Conservation (phyloP, 2,329 filamentous ascomycete genomes). For the Talaromyces sp. region DNA sequence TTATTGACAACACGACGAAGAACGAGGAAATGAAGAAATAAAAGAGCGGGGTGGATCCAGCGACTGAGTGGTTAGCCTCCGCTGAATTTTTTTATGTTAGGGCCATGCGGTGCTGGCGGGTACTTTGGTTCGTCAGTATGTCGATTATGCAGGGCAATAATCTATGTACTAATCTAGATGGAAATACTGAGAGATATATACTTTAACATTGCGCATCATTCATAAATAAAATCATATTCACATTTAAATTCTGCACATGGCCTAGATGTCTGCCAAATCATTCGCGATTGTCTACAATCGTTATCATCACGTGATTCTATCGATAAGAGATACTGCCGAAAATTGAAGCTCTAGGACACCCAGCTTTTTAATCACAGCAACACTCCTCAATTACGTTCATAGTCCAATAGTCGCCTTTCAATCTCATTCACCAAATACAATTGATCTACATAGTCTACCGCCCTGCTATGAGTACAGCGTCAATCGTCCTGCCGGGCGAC, state of each 20-base stretch:
- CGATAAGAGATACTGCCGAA: slow-evolving; percentile 11
- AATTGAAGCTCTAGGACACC: background rate
- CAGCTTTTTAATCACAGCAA: background rate
- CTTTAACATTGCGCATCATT: too few species aligned
- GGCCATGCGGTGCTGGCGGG: background rate
- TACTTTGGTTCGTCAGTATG: slow-evolving; percentile 3
- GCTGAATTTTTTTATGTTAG: slow-evolving; percentile 12
- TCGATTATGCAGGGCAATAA: background rate
- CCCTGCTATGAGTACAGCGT: slow-evolving; percentile 53
- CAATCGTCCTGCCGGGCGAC: slow-evolving; percentile 82
- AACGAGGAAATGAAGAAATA: slow-evolving; percentile 14
- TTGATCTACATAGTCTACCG: background rate
- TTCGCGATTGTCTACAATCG: background rate
- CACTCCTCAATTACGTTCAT: background rate
- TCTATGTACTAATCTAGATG: background rate
- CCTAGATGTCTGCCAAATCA: background rate
- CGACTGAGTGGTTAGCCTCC: background rate
- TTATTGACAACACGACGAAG: slow-evolving; percentile 5
- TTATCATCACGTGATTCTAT: slow-evolving; percentile 18
- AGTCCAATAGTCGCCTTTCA: background rate
- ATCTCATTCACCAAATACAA: background rate
- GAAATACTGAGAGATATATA: background rate
- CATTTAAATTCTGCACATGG: background rate
- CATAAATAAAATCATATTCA: background rate
- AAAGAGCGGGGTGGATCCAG: slow-evolving; percentile 17